Evolutionary conservation across 192 early-diverging fungal species (phyloP).

Genomic region (Oehlia diaphana): DNA sequence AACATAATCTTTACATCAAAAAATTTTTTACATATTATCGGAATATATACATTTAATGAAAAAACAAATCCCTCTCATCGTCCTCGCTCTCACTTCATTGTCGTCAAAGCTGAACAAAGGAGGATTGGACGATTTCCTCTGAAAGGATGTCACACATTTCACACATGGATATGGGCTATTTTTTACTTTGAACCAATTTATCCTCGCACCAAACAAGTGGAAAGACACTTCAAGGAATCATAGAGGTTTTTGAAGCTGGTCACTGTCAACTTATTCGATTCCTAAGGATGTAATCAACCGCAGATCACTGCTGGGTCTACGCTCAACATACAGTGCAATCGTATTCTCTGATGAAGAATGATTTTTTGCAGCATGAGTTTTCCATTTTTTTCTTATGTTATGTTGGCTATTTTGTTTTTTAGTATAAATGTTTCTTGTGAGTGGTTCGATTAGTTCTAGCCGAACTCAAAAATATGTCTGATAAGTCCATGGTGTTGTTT

Average conservation of each 20-base stretch:
- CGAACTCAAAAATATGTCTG: no score
- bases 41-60: neutral
- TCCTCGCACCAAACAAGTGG: neutral
- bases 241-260: slow-evolving; percentile 18
- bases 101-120: no score
- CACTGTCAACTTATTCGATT: slow-evolving; percentile 6
- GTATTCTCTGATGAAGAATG: slow-evolving; percentile 8
- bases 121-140: neutral
- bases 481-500: neutral
- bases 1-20: neutral
- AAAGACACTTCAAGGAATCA: neutral
- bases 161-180: no score
- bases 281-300: slow-evolving; percentile 10
- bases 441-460: no score
- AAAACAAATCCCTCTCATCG: no score
- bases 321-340: slow-evolving; percentile 5
- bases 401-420: slow-evolving; percentile 3
- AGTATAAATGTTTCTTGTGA: neutral
- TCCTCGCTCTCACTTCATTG: neutral
- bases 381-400: neutral
- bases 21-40: neutral
- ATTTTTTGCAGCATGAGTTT: slow-evolving; percentile 13
- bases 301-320: slow-evolving; percentile 13
- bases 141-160: no score
- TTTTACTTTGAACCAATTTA: no score